Base-by-base conservation (phyloP, 345 rosid species). In the Orychophragmus violaceus region DNA sequence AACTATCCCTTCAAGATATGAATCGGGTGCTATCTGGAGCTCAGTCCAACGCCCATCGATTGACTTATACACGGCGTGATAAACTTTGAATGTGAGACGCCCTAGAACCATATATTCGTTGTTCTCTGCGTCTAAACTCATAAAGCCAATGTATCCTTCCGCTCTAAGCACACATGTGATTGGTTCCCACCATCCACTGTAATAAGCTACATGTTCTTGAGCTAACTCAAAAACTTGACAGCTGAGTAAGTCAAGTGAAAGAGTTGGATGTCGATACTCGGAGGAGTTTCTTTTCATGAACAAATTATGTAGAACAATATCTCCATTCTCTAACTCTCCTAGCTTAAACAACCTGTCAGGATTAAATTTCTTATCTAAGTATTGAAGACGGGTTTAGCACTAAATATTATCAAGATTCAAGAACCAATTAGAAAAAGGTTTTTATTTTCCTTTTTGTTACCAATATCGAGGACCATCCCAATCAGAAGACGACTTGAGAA, bases 131-230 rank as follows among this genome's bases (percentile, higher is more conserved):
- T 8, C 55, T 32, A 54, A 23, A 11, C n/a, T 8, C 55, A 44
- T 54, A 19, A 63, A 44, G 1, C 63, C 64, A 2, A 54, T 64
- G 21, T 28, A 22, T 10, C 14, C 18, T 35, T 70, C 62, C 24
- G 11, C 8, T 58, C 29, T 21, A 4, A 5, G 3, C 14, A 23
- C 6, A 27, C 30, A 27, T 27, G 30, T 27, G 30, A 35, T 24
- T 13, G 6, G 8, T 6, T 5, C 19, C 10, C 0, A 9, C 63
- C 54, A 44, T 9, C 17, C 28, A 16, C 21, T 59, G 59, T 32
- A 68, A 58, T 18, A 68, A 8, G 64, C 72, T 6, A 48, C 57
- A 16, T 68, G 72, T 58, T 68, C 72, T 45, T 57, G 57, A 23
- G 55, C 36, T 58, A 68, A 32, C 58, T 48, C 73, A 69, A 25